These are phyloP conservation scores for Amphirosellinia nigrospora DNA, from an alignment of 495 filamentous ascomycete species.

Conservation along the genomic window DNA sequence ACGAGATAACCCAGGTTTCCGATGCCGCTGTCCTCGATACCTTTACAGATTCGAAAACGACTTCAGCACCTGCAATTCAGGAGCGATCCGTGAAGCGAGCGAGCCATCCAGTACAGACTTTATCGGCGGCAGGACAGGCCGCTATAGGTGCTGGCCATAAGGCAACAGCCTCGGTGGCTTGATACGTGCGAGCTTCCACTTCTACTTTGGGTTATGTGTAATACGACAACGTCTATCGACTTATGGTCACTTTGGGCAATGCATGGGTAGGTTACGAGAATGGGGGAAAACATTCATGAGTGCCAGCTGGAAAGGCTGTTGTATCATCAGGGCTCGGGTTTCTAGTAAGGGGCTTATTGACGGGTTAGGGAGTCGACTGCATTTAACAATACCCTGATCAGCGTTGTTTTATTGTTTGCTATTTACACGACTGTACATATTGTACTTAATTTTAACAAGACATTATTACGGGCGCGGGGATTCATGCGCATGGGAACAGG, in stretches of 20 bases:
- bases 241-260: constrained; percentile 25
- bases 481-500: constrained; percentile 4
- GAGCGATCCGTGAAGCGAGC: constrained; percentile 25
- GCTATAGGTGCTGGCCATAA: constrained; percentile 24
- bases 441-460: constrained; percentile 6
- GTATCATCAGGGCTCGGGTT: constrained; percentile 17
- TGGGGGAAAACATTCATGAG: constrained; percentile 18
- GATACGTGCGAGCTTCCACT: background rate
- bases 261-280: constrained; percentile 22
- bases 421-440: constrained; percentile 13
- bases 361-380: constrained; percentile 27
- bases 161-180: constrained; percentile 32
- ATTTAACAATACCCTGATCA: constrained; percentile 37
- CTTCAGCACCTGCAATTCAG: background rate
- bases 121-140: constrained; percentile 23
- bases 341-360: constrained; percentile 20
- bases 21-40: background rate
- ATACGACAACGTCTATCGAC: constrained; percentile 14
- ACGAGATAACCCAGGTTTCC: background rate
- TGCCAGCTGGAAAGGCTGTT: constrained; percentile 15
- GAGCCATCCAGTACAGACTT: constrained; percentile 9
- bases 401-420: constrained; percentile 33
- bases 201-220: constrained; percentile 10
- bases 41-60: constrained; percentile 2
- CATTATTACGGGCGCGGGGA: constrained; percentile 10